Base-by-base conservation (phyloP, 2,329 filamentous ascomycete species). In the Alternaria arbusti region DNA sequence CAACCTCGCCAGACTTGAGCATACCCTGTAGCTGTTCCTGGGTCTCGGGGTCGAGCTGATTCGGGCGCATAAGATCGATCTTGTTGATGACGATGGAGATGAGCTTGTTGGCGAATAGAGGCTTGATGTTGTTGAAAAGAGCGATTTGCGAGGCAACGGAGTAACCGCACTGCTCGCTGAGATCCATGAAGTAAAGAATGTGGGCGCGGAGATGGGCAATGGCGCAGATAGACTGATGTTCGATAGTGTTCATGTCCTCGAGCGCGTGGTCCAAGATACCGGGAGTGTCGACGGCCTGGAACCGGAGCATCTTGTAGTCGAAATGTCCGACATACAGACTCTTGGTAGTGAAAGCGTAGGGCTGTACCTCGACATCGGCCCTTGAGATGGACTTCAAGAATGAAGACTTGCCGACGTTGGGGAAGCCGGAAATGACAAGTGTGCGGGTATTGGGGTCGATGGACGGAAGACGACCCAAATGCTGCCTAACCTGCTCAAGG, bases 71-170 rank as follows among this genome's bases (percentile, higher is more conserved):
- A 63, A 98, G 88, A 80, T 99, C 96, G 71, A 97, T 97, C 87
- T 99, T 99, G 90, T 99, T 99, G 83, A 98, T 87, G 61, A 98
- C 93, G 61, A 99, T 87, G 80, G 97, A 98, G 47, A 98, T 95
- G 52, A 98, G 87, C 85, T 98, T 98, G 85, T 98, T 97, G 57
- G 94, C 90, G 79, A 99, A 99, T 22, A 99, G 86, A 30, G 96
- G 96, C 84, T 96, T 97, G 82, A 74, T 97, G 81, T 91, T 96
- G 85, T 93, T 90, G 87, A 97, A 99, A 15, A 99, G 89, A 73
- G 94, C 90, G 79, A 97, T 95, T 84, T 99, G 96, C 8, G 94
- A 94, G 68, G 90, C 86, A 17, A 99, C 92, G 3, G 93, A 93
- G 84, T 97, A 99, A 62, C 96, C 96, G 74, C 94, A 97, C 85